Percentiles rank a stretch among this genome's conserved stretches.
Evolutionary conservation across 169 alveolate genomes (phyloP).

Genomic region (Plasmodium chabaudi): DNA sequence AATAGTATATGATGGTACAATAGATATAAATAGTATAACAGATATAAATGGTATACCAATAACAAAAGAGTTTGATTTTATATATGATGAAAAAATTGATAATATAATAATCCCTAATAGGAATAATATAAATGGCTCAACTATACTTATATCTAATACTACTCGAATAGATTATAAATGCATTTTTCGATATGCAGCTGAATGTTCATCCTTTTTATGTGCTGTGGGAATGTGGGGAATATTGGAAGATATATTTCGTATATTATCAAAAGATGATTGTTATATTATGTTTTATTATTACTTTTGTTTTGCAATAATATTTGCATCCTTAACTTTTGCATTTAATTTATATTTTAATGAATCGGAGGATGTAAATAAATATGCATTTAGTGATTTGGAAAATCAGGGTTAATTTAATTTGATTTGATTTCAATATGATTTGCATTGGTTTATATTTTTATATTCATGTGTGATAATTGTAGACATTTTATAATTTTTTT

Average conservation of each 20-base stretch:
- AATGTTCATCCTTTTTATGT: slow-evolving; percentile 64
- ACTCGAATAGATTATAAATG: slow-evolving; percentile 1
- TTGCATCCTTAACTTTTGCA: slow-evolving; percentile 27
- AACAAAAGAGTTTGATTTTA: slow-evolving; percentile 5
- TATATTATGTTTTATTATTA: slow-evolving; percentile 45
- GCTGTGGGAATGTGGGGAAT: slow-evolving; percentile 74
- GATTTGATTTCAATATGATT: no score
- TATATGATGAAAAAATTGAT: slow-evolving; percentile 3
- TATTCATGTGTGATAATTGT: no score
- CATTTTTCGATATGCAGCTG: slow-evolving; percentile 44
- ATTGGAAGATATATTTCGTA: slow-evolving; percentile 41
- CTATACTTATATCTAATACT: background rate
- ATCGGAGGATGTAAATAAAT: slow-evolving; percentile 5
- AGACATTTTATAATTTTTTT: no score
- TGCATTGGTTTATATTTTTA: no score
- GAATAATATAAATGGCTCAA: background rate
- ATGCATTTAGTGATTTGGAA: slow-evolving; percentile 19
- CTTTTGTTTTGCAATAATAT: slow-evolving; percentile 27
- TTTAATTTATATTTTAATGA: slow-evolving; percentile 38
- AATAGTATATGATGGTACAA: slow-evolving; percentile 6
- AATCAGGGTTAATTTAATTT: background rate
- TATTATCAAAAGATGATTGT: slow-evolving; percentile 35
- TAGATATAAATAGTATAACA: background rate
- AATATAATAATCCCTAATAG: background rate
- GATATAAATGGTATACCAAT: background rate